Percentiles rank a stretch among this genome's conserved stretches.
phyloP scores from a whole-genome alignment of 371 early-diverging fungal species.

The Lichtheimia corymbifera region DNA sequence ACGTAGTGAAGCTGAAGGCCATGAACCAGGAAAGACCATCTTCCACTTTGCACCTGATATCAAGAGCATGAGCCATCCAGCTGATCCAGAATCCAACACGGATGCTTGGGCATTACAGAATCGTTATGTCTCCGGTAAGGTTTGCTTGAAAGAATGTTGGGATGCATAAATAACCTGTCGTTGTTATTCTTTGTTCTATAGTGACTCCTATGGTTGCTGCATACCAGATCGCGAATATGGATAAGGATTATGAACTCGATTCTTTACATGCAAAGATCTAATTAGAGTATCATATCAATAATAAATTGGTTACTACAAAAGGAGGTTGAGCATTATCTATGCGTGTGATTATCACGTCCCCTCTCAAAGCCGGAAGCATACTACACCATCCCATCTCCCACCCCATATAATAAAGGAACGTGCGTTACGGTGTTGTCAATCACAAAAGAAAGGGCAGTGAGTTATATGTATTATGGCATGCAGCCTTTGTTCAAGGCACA shows the following conservation, averaged over 20 bases:
- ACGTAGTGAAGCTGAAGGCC: conserved; percentile 22
- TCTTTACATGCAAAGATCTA: conserved; percentile 13
- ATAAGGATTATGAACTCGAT: conserved; percentile 26
- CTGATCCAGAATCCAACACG: conserved; percentile 28
- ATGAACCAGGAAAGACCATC: conserved; percentile 7
- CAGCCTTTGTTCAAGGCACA: no score
- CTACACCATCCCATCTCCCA: no score
- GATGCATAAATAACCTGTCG: not conserved
- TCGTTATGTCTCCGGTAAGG: conserved; percentile 40
- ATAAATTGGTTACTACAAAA: no score
- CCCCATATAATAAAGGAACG: no score
- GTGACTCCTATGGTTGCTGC: conserved; percentile 42
- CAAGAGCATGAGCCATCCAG: conserved; percentile 16
- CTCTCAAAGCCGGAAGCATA: no score
- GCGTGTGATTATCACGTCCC: no score
- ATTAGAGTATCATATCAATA: not conserved
- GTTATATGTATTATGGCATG: no score
- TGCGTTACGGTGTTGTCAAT: no score
- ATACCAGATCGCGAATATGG: conserved; percentile 17
- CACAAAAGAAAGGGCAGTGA: no score
- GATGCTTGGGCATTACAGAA: conserved; percentile 44
- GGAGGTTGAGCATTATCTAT: no score
- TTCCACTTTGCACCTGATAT: conserved; percentile 42
- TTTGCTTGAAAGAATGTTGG: not conserved
- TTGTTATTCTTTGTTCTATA: conserved; percentile 7